Percentiles rank a stretch among this genome's conserved stretches.
These are phyloP conservation scores for Wickerhamiella spandovensis DNA, from an alignment of 805 yeast species.

Conservation along the genomic window DNA sequence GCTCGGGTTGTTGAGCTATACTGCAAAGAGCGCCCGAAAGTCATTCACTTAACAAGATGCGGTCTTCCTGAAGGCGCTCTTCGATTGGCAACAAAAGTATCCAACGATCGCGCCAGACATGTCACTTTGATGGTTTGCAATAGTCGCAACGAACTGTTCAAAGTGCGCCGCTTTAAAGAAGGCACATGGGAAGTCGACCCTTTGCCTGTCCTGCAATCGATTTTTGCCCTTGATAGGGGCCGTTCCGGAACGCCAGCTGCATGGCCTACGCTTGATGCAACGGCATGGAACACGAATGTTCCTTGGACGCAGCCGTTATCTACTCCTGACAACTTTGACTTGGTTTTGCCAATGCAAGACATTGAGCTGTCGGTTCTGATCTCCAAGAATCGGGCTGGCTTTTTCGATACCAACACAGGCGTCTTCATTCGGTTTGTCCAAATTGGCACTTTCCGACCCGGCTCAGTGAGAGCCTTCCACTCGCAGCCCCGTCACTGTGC, in stretches of 20 bases:
- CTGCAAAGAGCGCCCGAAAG: slow-evolving; percentile 1
- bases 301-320: slow-evolving; percentile 4
- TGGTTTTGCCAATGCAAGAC: slow-evolving; percentile 15
- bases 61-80: background rate
- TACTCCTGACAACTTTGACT: slow-evolving; percentile 1
- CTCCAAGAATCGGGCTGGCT: slow-evolving; percentile 10
- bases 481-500: slow-evolving; percentile 80
- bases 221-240: background rate
- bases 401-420: slow-evolving; percentile 71
- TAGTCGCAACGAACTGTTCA: background rate
- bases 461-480: slow-evolving; percentile 56
- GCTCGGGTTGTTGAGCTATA: slow-evolving; percentile 5
- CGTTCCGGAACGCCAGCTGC: background rate
- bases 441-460: slow-evolving; percentile 49
- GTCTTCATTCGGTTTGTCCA: slow-evolving; percentile 46
- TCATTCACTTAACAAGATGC: background rate
- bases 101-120: background rate
- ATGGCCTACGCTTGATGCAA: background rate
- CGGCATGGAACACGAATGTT: background rate
- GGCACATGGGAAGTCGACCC: background rate
- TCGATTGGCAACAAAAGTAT: background rate
- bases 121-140: background rate
- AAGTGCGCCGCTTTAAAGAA: background rate
- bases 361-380: slow-evolving; percentile 18
- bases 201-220: background rate